Evolutionary conservation across 2,329 filamentous ascomycete genomes (phyloP).

Genomic region (Blastomyces gilchristii): DNA sequence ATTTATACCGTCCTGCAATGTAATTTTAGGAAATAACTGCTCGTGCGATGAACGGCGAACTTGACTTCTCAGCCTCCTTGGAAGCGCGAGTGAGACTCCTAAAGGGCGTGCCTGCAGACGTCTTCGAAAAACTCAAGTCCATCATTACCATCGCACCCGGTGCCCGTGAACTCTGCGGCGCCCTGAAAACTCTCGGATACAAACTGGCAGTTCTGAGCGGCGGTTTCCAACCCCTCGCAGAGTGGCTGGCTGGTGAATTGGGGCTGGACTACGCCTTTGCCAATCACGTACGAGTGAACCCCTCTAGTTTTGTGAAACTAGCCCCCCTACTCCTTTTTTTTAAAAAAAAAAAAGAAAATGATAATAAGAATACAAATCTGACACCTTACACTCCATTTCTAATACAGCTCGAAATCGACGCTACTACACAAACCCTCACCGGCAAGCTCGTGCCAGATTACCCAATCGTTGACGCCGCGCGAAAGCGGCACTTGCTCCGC

Average conservation of each 20-base stretch:
- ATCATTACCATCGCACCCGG: constrained; percentile 74
- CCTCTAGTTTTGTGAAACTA: neutral
- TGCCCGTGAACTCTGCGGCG: constrained; percentile 61
- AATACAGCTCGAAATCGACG: constrained; percentile 40
- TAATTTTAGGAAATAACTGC: constrained; percentile 60
- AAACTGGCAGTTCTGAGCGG: constrained; percentile 87
- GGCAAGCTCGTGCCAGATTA: constrained; percentile 45
- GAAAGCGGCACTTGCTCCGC: constrained; percentile 47
- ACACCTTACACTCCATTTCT: constrained; percentile 8
- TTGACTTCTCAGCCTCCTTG: constrained; percentile 81
- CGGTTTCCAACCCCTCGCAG: constrained; percentile 79
- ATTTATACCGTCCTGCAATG: constrained; percentile 4
- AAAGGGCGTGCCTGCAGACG: constrained; percentile 64
- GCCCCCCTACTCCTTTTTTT: neutral
- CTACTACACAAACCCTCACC: constrained; percentile 41
- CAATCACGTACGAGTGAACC: constrained; percentile 53
- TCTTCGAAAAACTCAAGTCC: constrained; percentile 67
- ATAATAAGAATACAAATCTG: neutral
- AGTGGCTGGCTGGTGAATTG: constrained; percentile 70
- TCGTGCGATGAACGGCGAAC: constrained; percentile 88
- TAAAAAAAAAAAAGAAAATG: no score
- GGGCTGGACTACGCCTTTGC: constrained; percentile 82
- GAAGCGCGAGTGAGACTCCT: constrained; percentile 70
- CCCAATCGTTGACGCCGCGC: constrained; percentile 50
- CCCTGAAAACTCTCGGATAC: constrained; percentile 66